These are phyloP conservation scores for Panicum miliaceum DNA, from an alignment of 176 grass and related monocot species.

Conservation along the genomic window DNA sequence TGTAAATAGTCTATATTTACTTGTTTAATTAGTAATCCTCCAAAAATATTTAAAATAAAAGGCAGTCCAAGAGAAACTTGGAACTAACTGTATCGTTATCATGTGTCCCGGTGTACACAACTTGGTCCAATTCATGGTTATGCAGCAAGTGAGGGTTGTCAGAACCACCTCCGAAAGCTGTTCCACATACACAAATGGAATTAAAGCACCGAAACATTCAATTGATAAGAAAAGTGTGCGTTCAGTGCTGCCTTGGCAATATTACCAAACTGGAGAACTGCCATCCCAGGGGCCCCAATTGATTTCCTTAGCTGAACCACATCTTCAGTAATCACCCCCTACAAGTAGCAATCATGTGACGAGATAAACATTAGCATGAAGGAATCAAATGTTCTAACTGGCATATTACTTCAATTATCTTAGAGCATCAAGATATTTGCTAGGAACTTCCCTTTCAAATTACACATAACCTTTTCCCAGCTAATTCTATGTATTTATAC, in stretches of 20 bases:
- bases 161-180: constrained; percentile 83
- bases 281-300: constrained; percentile 92
- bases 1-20: constrained; percentile 9
- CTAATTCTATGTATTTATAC: background rate
- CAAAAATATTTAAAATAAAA: background rate
- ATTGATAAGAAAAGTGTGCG: background rate
- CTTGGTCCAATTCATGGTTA: constrained; percentile 96
- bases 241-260: background rate
- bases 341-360: constrained; percentile 16
- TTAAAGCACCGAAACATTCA: constrained; percentile 4
- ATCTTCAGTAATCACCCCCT: constrained; percentile 98
- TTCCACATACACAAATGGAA: constrained; percentile 19
- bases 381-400: background rate
- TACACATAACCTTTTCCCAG: background rate
- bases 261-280: constrained; percentile 97
- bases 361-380: constrained; percentile 39
- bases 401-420: background rate
- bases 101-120: constrained; percentile 97
- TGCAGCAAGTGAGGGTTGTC: constrained; percentile 89
- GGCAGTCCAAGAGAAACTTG: background rate
- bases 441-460: constrained; percentile 14
- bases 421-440: background rate
- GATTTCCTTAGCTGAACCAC: constrained; percentile 90
- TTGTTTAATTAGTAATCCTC: background rate
- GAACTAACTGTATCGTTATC: constrained; percentile 90